A percentile compares a stretch with the other conserved stretches of the same genome.
Evolutionary conservation across 2,329 filamentous ascomycete species (phyloP).

Genomic region (Cladobotryum protrusum): DNA sequence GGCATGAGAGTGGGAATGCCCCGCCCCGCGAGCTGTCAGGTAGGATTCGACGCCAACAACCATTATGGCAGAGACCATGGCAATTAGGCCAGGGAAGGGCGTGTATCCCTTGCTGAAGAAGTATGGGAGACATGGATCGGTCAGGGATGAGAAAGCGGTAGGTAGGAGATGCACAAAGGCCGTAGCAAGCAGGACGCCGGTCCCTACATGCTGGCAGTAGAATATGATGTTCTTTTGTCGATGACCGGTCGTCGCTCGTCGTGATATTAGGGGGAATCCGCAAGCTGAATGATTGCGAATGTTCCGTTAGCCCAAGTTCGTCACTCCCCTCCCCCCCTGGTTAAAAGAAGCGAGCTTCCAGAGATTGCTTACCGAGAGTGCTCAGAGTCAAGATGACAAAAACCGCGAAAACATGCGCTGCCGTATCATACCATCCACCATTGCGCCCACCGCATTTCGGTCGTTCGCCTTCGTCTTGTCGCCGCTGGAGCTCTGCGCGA

Average conservation of each 20-base stretch:
- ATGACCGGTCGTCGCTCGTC: slow-evolving; percentile 49
- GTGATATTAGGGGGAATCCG: slow-evolving; percentile 59
- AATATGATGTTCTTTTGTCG: slow-evolving; percentile 57
- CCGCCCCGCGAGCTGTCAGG: slow-evolving; percentile 64
- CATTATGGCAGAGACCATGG: slow-evolving; percentile 73
- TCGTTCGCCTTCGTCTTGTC: slow-evolving; percentile 36
- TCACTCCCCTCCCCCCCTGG: too few relatives aligned
- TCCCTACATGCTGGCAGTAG: slow-evolving; percentile 69
- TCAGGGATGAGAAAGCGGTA: slow-evolving; percentile 61
- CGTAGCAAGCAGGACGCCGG: slow-evolving; percentile 78
- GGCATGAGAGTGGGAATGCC: slow-evolving; percentile 53
- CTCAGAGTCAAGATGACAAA: slow-evolving; percentile 59
- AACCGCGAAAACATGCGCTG: slow-evolving; percentile 61
- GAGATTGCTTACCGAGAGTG: slow-evolving; percentile 42
- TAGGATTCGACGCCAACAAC: slow-evolving; percentile 87
- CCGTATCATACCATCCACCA: slow-evolving; percentile 56
- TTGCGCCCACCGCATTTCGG: slow-evolving; percentile 49
- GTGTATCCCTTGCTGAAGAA: slow-evolving; percentile 76
- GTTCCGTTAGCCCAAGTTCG: neutral
- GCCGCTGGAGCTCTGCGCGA: slow-evolving; percentile 45
- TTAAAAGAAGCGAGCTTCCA: too few relatives aligned
- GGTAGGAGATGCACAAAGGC: slow-evolving; percentile 74
- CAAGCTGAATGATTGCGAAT: slow-evolving; percentile 40
- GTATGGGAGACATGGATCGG: slow-evolving; percentile 64
- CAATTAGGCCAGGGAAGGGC: slow-evolving; percentile 73